A percentile compares a stretch with the other conserved stretches of the same genome.
phyloP scores from a whole-genome alignment of 441 rosid genomes.

The Populus hybrid region DNA sequence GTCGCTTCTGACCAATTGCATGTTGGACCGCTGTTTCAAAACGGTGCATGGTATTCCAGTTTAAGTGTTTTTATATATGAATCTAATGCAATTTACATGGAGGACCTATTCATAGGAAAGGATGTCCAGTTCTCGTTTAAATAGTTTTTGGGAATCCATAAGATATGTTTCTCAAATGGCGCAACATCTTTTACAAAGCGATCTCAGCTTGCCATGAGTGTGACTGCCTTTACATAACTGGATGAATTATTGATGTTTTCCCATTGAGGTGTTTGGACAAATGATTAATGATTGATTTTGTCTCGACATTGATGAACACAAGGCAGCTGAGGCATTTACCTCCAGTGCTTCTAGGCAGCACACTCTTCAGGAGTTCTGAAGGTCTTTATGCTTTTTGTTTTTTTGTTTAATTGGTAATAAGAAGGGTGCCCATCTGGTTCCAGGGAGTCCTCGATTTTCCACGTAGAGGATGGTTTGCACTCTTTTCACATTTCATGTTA shows the following conservation, averaged over 20 bases:
- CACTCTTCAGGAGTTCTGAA: too few species aligned
- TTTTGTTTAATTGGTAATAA: too few species aligned
- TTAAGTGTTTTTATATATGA: background rate
- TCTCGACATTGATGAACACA: background rate
- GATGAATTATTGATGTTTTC: background rate
- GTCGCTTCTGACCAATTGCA: background rate
- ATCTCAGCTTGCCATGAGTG: background rate
- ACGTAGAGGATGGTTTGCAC: background rate
- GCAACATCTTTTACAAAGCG: background rate
- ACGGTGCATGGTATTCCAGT: background rate
- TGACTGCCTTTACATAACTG: background rate
- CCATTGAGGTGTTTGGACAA: background rate
- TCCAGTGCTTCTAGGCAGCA: background rate
- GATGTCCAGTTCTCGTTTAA: background rate
- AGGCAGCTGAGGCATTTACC: background rate
- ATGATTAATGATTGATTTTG: background rate
- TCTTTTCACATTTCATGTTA: too few species aligned
- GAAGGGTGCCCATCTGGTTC: background rate
- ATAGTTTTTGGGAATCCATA: slow-evolving; percentile 1
- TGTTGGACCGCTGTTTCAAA: background rate
- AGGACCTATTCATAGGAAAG: background rate
- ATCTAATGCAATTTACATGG: background rate
- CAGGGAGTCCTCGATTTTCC: background rate
- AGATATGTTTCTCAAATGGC: background rate
- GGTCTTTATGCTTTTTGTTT: too few species aligned